Base-by-base conservation (phyloP, 306 rosid genomes). In the Casuarina cunninghamiana region DNA sequence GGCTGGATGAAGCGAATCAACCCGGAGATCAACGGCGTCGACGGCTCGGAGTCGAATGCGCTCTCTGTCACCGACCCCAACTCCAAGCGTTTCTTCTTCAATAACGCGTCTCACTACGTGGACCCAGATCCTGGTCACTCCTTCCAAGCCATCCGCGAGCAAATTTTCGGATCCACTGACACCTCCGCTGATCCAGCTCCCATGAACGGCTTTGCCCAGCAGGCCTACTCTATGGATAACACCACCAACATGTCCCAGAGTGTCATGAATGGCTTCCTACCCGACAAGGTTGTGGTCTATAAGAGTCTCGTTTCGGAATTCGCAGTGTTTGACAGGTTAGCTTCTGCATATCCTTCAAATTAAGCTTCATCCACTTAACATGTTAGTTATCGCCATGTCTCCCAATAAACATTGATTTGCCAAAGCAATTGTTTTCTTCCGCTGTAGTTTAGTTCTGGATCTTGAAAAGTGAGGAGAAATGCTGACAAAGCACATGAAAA, bases 91-190 rank as follows among this genome's bases (percentile, higher is more conserved):
- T 5, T 90, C 75, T 83, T 80, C 81, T 90, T 89, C 86, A 73
- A 75, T 5, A 73, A 87, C 41, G 41, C 73, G 74, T 74, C 98
- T 0, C 86, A 84, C 8, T 90, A 78, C 66, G 93, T 92, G 26
- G 97, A 92, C 83, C 90, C 98, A 6, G 97, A 94, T 57, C 98
- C 98, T 0, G 98, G 97, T 0, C 98, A 94, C 85, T 92, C 97
- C 1, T 94, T 94, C 35, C 93, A 92, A 45, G 98, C 97, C 57
- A 90, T 94, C 1, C 43, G 93, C 2, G 91, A 92, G 71, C 98
- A 94, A 78, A 87, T 92, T 39, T 94, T 92, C 76, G 97, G 98
- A 60, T 87, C 96, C 9, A 32, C 73, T 0, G 73, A 85, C 45
- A 49, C 82, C 19, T 83, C 88, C 0, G 78, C 86, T 0, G 19